These are phyloP conservation scores for Primulina huaijiensis DNA, from an alignment of 257 asterid species.

Conservation along the genomic window DNA sequence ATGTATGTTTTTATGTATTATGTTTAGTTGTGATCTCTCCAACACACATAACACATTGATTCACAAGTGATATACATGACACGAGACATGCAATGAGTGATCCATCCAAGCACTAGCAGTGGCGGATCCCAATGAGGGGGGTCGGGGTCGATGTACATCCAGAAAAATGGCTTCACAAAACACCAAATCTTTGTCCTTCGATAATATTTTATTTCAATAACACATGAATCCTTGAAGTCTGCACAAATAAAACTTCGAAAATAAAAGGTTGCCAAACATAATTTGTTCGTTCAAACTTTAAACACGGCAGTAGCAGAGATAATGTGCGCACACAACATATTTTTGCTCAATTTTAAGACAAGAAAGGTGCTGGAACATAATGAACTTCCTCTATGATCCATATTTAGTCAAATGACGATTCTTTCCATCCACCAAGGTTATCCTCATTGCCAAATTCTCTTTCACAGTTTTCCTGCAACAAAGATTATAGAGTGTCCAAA, in stretches of 20 bases:
- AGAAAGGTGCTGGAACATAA: not conserved
- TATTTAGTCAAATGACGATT: slow-evolving; percentile 37
- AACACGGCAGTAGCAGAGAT: not conserved
- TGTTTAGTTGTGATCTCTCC: no score
- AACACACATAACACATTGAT: not conserved
- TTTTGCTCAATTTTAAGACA: not conserved
- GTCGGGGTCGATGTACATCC: not conserved
- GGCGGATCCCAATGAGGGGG: not conserved
- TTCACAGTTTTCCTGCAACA: slow-evolving; percentile 33
- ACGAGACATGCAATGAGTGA: no score
- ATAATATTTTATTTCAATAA: not conserved
- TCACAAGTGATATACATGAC: no score
- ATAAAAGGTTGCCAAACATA: not conserved
- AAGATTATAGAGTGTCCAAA: not conserved
- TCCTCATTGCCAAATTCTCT: slow-evolving; percentile 27
- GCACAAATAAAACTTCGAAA: not conserved
- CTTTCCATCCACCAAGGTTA: slow-evolving; percentile 48
- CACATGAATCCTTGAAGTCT: not conserved
- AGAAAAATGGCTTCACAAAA: not conserved
- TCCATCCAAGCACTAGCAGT: not conserved
- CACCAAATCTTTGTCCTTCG: not conserved
- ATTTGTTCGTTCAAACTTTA: not conserved
- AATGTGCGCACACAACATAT: not conserved
- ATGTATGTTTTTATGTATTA: not conserved
- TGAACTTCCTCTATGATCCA: not conserved